phyloP scores from a whole-genome alignment of 2,329 filamentous ascomycete genomes.

The Diplodia scrobiculata region DNA sequence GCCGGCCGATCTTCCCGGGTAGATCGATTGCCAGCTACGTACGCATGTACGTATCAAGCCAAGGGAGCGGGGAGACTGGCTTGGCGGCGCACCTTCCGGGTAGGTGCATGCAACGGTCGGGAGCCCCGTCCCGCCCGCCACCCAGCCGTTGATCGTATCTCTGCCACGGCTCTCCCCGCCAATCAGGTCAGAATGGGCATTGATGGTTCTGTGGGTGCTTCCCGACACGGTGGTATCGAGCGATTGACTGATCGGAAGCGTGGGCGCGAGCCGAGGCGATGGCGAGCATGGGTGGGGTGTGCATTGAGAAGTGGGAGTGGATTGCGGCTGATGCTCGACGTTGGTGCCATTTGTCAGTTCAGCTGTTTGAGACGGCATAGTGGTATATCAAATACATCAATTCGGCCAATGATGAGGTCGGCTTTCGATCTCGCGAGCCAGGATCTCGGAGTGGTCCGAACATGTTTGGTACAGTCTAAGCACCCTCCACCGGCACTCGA shows the following conservation, averaged over 20 bases:
- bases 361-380: too few relatives aligned
- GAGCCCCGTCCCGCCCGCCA: not conserved
- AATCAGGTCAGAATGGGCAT: not conserved
- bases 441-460: too few relatives aligned
- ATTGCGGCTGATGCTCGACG: too few relatives aligned
- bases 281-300: not conserved
- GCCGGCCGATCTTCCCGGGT: not conserved
- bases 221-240: not conserved
- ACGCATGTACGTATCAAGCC: too few relatives aligned
- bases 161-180: not conserved
- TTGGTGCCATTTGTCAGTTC: too few relatives aligned
- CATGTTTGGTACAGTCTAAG: too few relatives aligned
- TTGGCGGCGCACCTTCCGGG: conserved; percentile 2
- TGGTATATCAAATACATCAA: too few relatives aligned
- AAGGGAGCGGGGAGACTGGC: not conserved
- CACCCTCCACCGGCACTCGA: too few relatives aligned
- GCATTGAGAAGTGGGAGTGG: not conserved
- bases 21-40: too few relatives aligned
- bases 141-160: not conserved
- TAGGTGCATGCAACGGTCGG: not conserved
- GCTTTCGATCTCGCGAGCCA: too few relatives aligned
- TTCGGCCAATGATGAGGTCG: too few relatives aligned
- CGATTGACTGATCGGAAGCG: conserved; percentile 4
- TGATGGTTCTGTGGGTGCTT: not conserved
- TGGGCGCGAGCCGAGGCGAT: not conserved